Percentiles rank a stretch among this genome's conserved stretches.
These are phyloP conservation scores for Gloeopeniophorella convolvens DNA, from an alignment of 768 basidiomycete species.

Conservation along the genomic window DNA sequence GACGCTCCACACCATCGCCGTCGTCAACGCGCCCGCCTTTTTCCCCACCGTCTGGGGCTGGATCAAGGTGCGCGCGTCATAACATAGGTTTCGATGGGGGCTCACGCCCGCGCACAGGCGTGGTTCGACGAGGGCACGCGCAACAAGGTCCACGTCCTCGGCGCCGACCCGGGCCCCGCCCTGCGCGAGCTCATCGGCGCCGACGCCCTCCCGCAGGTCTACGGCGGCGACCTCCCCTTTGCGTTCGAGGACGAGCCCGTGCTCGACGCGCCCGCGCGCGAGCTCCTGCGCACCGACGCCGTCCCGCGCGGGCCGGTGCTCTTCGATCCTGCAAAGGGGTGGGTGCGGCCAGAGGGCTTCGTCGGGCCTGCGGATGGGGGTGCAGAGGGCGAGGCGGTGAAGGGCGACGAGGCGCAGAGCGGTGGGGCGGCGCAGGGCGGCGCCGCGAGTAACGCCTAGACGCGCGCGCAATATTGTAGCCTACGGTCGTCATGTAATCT, in stretches of 20 bases:
- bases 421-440: too few relatives aligned
- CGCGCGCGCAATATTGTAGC: background rate
- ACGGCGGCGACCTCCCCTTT: slow-evolving; percentile 75
- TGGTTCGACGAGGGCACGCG: slow-evolving; percentile 81
- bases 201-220: slow-evolving; percentile 53
- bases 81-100: slow-evolving; percentile 5
- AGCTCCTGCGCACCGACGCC: slow-evolving; percentile 35
- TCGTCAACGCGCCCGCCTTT: slow-evolving; percentile 78
- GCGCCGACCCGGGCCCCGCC: slow-evolving; percentile 46
- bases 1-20: slow-evolving; percentile 55
- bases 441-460: too few relatives aligned
- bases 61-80: slow-evolving; percentile 68
- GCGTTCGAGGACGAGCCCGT: slow-evolving; percentile 58
- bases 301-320: slow-evolving; percentile 52
- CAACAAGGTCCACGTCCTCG: slow-evolving; percentile 70
- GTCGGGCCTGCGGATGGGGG: background rate
- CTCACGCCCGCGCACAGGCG: slow-evolving; percentile 31
- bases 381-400: too few relatives aligned
- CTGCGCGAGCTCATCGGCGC: slow-evolving; percentile 46
- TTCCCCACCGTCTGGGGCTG: slow-evolving; percentile 81
- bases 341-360: slow-evolving; percentile 15
- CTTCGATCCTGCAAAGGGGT: slow-evolving; percentile 43
- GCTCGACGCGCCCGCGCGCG: slow-evolving; percentile 50
- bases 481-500: background rate
- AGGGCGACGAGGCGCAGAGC: too few relatives aligned